Evolutionary conservation across 78 protist genomes (phyloP).

Genomic region (Bigelowiella natans): DNA sequence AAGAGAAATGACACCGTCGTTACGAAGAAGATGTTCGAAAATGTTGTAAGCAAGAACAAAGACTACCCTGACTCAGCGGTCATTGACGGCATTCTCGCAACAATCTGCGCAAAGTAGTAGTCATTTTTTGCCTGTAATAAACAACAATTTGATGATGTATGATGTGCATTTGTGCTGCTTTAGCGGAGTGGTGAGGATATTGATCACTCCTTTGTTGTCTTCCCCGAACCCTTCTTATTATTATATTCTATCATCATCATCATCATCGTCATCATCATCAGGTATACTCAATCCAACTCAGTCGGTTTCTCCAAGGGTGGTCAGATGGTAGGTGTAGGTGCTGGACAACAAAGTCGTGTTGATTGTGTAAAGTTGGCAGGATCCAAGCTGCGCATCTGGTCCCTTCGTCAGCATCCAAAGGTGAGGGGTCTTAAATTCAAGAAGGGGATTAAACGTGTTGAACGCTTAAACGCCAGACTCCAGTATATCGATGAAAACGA

Average conservation of each 20-base stretch:
- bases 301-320: slow-evolving; percentile 57
- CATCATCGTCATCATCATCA: slow-evolving; percentile 36
- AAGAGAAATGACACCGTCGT: slow-evolving; percentile 24
- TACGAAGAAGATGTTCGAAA: background rate
- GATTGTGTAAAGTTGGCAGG: slow-evolving; percentile 70
- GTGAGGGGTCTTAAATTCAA: slow-evolving; percentile 46
- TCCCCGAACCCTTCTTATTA: no score
- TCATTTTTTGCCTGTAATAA: no score
- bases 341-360: slow-evolving; percentile 69
- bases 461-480: slow-evolving; percentile 38
- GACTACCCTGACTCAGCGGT: slow-evolving; percentile 34
- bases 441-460: slow-evolving; percentile 36
- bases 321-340: slow-evolving; percentile 69
- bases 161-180: no score
- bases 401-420: slow-evolving; percentile 60
- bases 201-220: no score
- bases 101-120: no score
- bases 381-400: slow-evolving; percentile 45
- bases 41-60: slow-evolving; percentile 23
- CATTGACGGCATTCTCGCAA: slow-evolving; percentile 51
- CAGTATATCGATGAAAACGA: background rate
- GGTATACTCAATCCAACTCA: slow-evolving; percentile 52
- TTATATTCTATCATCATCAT: no score
- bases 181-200: no score
- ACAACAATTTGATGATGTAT: no score